Percentiles rank a stretch among this genome's conserved stretches.
phyloP scores from a whole-genome alignment of 306 rosid species.

The Malus sylvestris region DNA sequence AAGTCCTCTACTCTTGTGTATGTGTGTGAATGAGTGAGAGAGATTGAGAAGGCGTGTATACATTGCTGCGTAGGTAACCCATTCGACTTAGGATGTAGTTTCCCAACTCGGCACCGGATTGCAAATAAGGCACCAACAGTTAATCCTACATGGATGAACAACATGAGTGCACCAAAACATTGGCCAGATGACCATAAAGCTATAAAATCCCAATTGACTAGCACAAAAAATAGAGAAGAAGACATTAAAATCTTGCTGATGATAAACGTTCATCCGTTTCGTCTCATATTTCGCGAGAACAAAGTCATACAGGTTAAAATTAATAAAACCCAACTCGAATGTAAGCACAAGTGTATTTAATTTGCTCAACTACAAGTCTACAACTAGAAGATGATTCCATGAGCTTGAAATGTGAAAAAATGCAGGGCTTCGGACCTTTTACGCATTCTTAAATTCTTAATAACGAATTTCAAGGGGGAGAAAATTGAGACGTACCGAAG shows the following conservation, averaged over 20 bases:
- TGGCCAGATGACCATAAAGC: neutral
- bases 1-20: neutral
- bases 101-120: neutral
- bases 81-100: slow-evolving; percentile 20
- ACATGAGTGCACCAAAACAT: neutral
- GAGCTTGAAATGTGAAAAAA: too few relatives aligned
- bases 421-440: neutral
- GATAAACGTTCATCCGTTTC: neutral
- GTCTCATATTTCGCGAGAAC: neutral
- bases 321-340: neutral
- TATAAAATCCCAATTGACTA: too few relatives aligned
- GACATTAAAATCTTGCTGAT: neutral
- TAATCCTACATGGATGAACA: slow-evolving; percentile 22
- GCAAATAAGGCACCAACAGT: neutral
- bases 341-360: neutral
- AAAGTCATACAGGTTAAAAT: neutral
- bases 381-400: too few relatives aligned
- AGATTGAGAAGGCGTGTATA: slow-evolving; percentile 7
- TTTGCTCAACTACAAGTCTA: neutral
- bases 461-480: neutral
- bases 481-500: slow-evolving; percentile 2
- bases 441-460: too few relatives aligned
- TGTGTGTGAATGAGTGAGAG: neutral
- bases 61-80: slow-evolving; percentile 19
- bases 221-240: too few relatives aligned